Percentiles rank a stretch among this genome's conserved stretches.
Conservation (phyloP, 1,284 basidiomycete species). For the Puccinia hordei region DNA sequence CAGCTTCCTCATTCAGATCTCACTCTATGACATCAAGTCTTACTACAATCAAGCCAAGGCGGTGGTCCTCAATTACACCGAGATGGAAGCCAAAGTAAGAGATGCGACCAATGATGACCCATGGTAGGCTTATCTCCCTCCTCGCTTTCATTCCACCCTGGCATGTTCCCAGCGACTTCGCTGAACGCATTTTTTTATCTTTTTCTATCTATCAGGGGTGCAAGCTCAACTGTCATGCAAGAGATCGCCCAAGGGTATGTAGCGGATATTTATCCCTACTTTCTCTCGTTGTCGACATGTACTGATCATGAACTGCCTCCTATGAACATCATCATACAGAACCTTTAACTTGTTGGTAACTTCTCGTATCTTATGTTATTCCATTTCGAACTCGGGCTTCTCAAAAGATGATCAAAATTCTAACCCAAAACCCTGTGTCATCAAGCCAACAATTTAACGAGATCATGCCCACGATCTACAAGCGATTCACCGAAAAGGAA, state of each 20-base stretch:
- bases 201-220: conserved; percentile 70
- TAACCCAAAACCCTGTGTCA: conserved; percentile 20
- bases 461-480: conserved; percentile 97
- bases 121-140: conserved; percentile 68
- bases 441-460: conserved; percentile 95
- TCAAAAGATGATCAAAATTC: conserved; percentile 7
- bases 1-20: conserved; percentile 61
- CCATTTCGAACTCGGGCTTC: background rate
- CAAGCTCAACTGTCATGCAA: conserved; percentile 96
- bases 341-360: conserved; percentile 84
- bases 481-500: conserved; percentile 76
- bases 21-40: conserved; percentile 87
- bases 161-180: background rate
- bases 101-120: conserved; percentile 98
- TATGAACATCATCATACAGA: conserved; percentile 61
- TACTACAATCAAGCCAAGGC: conserved; percentile 65
- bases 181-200: background rate
- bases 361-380: background rate
- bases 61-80: conserved; percentile 84
- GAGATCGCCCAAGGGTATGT: conserved; percentile 89
- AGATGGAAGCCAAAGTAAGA: conserved; percentile 95
- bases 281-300: background rate
- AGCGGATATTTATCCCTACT: background rate
- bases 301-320: background rate
- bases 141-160: background rate